Percentiles rank a stretch among this genome's conserved stretches.
phyloP scores from a whole-genome alignment of 495 filamentous ascomycete genomes.

The Cercophora scortea region DNA sequence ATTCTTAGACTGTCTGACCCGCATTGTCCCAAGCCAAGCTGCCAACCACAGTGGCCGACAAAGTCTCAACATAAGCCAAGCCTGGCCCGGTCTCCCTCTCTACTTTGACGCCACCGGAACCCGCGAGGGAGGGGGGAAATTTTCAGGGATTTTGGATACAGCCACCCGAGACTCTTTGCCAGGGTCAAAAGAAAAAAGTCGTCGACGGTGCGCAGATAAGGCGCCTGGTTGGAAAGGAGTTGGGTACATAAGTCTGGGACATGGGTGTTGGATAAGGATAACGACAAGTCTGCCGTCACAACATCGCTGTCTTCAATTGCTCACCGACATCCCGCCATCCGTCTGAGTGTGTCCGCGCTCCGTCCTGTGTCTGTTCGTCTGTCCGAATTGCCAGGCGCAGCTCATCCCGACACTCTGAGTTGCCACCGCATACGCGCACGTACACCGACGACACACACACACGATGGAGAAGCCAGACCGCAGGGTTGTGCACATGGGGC shows the following conservation, averaged over 20 bases:
- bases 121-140: background rate
- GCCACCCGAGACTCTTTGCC: background rate
- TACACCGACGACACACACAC: background rate
- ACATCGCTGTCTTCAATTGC: slow-evolving; percentile 4
- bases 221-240: background rate
- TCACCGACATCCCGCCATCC: background rate
- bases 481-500: slow-evolving; percentile 26
- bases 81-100: background rate
- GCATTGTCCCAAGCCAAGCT: background rate
- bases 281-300: background rate
- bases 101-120: slow-evolving; percentile 8
- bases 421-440: too few species aligned
- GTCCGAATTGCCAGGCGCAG: background rate
- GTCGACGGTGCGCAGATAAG: background rate
- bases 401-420: too few species aligned
- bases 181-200: background rate
- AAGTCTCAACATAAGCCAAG: background rate
- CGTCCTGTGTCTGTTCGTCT: background rate
- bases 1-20: background rate
- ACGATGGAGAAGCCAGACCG: slow-evolving; percentile 6
- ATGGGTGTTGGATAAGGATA: slow-evolving; percentile 8
- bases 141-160: background rate
- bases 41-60: slow-evolving; percentile 1
- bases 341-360: background rate
- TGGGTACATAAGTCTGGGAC: too few species aligned